These are phyloP conservation scores for Alternaria atra DNA, from an alignment of 2,329 filamentous ascomycete genomes.

Conservation along the genomic window DNA sequence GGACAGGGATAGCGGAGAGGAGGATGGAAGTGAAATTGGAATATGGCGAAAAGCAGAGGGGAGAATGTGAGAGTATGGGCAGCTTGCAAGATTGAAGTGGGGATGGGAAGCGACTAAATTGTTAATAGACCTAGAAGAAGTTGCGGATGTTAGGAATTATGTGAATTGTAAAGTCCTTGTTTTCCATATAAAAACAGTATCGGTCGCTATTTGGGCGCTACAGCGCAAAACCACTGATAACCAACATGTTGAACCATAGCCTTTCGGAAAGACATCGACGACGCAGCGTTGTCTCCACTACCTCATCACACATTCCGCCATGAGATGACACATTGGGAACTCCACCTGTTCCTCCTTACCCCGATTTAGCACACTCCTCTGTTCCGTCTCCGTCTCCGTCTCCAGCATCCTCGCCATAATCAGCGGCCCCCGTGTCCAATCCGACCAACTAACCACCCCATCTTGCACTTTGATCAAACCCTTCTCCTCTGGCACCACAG, in stretches of 20 bases:
- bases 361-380: background rate
- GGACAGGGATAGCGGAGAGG: background rate
- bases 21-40: background rate
- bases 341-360: background rate
- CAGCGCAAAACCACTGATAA: background rate
- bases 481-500: background rate
- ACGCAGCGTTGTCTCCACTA: background rate
- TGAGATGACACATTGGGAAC: conserved; percentile 11
- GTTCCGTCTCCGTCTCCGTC: background rate
- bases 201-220: background rate
- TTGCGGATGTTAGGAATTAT: background rate
- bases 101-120: background rate
- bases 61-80: background rate
- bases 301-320: conserved; percentile 1
- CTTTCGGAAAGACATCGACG: background rate
- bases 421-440: background rate
- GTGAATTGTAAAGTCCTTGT: background rate
- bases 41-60: background rate
- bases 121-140: background rate
- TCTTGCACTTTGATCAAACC: background rate
- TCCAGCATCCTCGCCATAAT: conserved; percentile 8
- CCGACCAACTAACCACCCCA: conserved; percentile 8
- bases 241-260: background rate
- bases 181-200: background rate
- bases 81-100: background rate